A percentile compares a stretch with the other conserved stretches of the same genome.
phyloP scores from a whole-genome alignment of 164 flowering plant genomes.

The Tetracentron sinense region DNA sequence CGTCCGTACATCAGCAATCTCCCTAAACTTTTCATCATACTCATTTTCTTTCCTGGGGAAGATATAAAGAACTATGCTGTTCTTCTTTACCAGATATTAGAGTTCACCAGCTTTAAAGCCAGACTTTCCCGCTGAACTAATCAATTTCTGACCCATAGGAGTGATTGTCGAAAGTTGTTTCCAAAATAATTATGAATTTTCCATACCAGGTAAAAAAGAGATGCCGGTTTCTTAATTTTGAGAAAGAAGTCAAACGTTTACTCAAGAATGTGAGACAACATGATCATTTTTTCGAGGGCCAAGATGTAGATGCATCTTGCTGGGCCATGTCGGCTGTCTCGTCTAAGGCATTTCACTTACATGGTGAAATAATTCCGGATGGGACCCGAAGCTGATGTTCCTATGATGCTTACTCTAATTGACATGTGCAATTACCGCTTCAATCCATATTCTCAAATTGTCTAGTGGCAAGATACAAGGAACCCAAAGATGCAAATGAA shows the following conservation, averaged over 20 bases:
- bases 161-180: background rate
- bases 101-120: conserved; percentile 3
- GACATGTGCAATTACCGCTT: conserved; percentile 98
- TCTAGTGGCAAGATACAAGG: conserved; percentile 54
- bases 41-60: conserved; percentile 86
- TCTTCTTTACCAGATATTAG: conserved; percentile 79
- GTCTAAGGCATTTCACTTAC: conserved; percentile 85
- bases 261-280: conserved; percentile 40
- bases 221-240: conserved; percentile 89
- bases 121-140: background rate
- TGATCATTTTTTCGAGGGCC: conserved; percentile 79
- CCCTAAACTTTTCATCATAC: conserved; percentile 78
- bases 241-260: conserved; percentile 43
- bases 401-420: conserved; percentile 82
- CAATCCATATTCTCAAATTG: conserved; percentile 72
- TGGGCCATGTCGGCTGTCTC: conserved; percentile 99
- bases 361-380: conserved; percentile 48
- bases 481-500: conserved; percentile 48
- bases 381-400: conserved; percentile 41
- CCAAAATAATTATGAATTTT: background rate
- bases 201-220: conserved; percentile 76
- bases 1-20: conserved; percentile 99
- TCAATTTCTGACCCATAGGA: background rate
- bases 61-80: conserved; percentile 94
- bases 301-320: conserved; percentile 74